A percentile compares a stretch with the other conserved stretches of the same genome.
Conservation (phyloP, 2,329 filamentous ascomycete genomes). For the Dothideomycetes sp. region DNA sequence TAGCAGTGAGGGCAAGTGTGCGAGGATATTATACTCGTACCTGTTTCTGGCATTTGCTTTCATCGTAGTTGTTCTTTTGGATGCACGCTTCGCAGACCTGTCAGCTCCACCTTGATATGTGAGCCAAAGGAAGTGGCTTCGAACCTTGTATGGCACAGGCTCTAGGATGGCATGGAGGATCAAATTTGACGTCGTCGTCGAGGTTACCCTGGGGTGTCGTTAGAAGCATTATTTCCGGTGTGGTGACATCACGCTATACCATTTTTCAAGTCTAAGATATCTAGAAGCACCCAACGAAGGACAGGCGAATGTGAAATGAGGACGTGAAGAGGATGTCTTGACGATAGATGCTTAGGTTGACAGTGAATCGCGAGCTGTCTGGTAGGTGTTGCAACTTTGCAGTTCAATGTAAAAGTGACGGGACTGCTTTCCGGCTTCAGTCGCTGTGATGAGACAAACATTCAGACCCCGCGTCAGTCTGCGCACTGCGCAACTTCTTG, state of each 20-base stretch:
- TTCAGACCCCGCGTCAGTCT: neutral
- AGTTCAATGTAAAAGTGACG: too few species aligned
- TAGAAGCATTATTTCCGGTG: neutral
- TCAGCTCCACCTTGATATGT: slow-evolving; percentile 4
- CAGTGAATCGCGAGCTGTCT: too few species aligned
- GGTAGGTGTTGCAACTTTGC: too few species aligned
- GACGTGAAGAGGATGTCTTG: too few species aligned
- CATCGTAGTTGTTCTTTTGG: slow-evolving; percentile 71
- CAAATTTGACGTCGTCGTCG: slow-evolving; percentile 59
- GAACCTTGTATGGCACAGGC: slow-evolving; percentile 88
- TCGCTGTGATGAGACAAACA: neutral
- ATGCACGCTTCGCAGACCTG: slow-evolving; percentile 49
- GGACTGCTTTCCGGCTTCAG: neutral
- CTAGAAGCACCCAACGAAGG: too few species aligned
- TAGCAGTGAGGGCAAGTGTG: too few species aligned
- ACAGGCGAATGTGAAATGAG: too few species aligned
- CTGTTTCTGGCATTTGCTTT: slow-evolving; percentile 64
- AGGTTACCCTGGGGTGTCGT: slow-evolving; percentile 18
- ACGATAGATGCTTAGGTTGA: too few species aligned
- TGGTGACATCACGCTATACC: slow-evolving; percentile 2
- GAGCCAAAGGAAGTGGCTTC: slow-evolving; percentile 3
- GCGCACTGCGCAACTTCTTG: neutral
- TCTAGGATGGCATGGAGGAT: slow-evolving; percentile 75
- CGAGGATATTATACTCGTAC: too few species aligned
- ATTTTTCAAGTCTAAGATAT: neutral